These are phyloP conservation scores for Eragrostis nindensis DNA, from an alignment of 176 grass and related monocot genomes.

Conservation along the genomic window DNA sequence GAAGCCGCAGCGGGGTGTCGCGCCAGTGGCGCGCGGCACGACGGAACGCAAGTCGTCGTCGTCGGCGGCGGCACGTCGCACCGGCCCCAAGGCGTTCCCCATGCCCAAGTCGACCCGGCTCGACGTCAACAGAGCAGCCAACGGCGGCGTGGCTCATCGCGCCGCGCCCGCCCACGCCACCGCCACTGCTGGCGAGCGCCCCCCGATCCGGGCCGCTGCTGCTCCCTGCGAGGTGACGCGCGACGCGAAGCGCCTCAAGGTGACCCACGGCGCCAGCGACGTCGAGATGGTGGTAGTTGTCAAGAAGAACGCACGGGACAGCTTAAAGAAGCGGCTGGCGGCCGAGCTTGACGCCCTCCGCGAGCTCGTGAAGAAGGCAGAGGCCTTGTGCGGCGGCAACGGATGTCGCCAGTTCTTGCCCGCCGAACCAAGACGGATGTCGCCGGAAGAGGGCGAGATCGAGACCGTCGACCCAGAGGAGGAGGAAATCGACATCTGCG, in stretches of 20 bases:
- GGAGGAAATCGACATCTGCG: neutral
- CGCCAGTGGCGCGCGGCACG: no score
- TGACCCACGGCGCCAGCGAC: neutral
- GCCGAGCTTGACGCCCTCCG: slow-evolving; percentile 10
- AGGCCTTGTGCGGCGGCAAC: neutral
- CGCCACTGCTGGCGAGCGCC: no score
- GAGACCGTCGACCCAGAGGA: neutral
- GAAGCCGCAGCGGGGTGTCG: no score
- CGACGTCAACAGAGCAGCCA: no score
- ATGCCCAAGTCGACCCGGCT: no score
- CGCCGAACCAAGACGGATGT: neutral
- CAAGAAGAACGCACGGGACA: neutral
- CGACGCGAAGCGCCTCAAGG: neutral
- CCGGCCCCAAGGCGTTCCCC: no score
- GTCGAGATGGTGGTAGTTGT: neutral
- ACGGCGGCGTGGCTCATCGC: no score
- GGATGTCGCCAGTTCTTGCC: neutral
- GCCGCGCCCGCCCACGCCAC: no score
- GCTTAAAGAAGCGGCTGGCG: neutral
- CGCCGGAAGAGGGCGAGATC: neutral
- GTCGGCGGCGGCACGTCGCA: no score
- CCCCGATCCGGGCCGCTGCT: neutral
- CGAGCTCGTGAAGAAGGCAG: neutral
- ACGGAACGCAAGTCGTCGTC: no score
- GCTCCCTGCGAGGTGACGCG: neutral